These are phyloP conservation scores for Nemania abortiva DNA, from an alignment of 2,329 filamentous ascomycete genomes.

Conservation along the genomic window DNA sequence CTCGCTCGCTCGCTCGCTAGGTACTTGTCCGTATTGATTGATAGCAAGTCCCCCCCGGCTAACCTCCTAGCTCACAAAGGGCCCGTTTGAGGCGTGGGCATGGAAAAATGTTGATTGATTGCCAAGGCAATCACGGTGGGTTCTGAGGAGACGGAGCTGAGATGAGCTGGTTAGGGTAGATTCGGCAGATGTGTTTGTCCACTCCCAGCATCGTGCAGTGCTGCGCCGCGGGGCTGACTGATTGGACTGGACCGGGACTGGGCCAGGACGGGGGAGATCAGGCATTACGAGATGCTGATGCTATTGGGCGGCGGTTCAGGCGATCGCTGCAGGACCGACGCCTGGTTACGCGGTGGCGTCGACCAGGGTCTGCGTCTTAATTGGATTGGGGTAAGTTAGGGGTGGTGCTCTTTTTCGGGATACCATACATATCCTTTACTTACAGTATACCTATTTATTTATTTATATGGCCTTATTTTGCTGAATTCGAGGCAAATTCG, in stretches of 20 bases:
- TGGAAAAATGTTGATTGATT: conserved; percentile 36
- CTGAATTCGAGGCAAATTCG: not conserved
- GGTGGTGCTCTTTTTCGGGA: conserved; percentile 15
- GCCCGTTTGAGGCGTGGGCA: not conserved
- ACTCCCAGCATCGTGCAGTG: conserved; percentile 5
- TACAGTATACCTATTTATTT: not conserved
- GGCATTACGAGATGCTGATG: conserved; percentile 22
- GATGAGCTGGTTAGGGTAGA: conserved; percentile 30
- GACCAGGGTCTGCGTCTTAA: conserved; percentile 14
- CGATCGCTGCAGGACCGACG: conserved; percentile 33
- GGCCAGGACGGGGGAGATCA: not conserved
- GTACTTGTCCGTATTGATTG: not conserved
- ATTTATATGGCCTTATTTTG: not conserved
- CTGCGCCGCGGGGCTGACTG: conserved; percentile 12
- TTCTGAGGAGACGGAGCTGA: conserved; percentile 36
- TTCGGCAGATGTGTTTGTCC: conserved; percentile 39
- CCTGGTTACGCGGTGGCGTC: conserved; percentile 28
- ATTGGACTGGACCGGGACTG: conserved; percentile 22
- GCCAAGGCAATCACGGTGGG: conserved; percentile 34
- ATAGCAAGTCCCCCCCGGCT: not conserved
- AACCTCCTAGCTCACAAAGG: not conserved
- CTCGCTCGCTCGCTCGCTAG: not conserved
- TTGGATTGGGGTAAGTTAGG: conserved; percentile 31
- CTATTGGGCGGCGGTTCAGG: conserved; percentile 23
- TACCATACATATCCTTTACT: too few relatives aligned